Percentiles rank a stretch among this genome's conserved stretches.
Conservation (phyloP, 176 grass and related monocot genomes). For the Olyra latifolia region DNA sequence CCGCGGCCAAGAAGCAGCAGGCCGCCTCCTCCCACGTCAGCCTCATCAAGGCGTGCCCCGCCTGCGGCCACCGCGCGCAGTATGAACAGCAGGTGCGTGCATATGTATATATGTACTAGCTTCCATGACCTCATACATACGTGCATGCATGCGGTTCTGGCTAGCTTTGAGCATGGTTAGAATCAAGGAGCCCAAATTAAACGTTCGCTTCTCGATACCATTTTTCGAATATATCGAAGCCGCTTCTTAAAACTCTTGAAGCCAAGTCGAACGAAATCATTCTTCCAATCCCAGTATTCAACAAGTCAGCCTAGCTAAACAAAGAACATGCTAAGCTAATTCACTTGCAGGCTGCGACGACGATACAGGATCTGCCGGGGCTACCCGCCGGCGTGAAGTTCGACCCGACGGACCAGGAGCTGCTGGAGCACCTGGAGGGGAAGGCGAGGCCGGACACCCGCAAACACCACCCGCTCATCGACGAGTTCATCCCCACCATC, state of each 20-base stretch:
- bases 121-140: neutral
- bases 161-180: neutral
- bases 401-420: conserved; percentile 93
- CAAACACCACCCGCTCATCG: conserved; percentile 83
- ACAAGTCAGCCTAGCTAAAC: too few species aligned
- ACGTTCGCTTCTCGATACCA: too few species aligned
- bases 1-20: conserved; percentile 53
- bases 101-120: neutral
- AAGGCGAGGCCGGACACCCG: conserved; percentile 77
- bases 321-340: too few species aligned
- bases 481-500: conserved; percentile 98
- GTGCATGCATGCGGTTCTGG: too few species aligned
- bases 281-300: too few species aligned
- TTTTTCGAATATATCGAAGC: too few species aligned
- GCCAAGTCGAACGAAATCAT: too few species aligned
- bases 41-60: conserved; percentile 73
- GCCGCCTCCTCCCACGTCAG: conserved; percentile 36
- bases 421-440: conserved; percentile 90
- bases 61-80: conserved; percentile 74
- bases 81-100: conserved; percentile 56
- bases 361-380: conserved; percentile 80
- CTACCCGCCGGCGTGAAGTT: conserved; percentile 96
- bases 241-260: too few species aligned
- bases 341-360: conserved; percentile 53
- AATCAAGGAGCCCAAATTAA: neutral